Base-by-base conservation (phyloP, 495 filamentous ascomycete species). In the Staphylotrichum tortipilum region DNA sequence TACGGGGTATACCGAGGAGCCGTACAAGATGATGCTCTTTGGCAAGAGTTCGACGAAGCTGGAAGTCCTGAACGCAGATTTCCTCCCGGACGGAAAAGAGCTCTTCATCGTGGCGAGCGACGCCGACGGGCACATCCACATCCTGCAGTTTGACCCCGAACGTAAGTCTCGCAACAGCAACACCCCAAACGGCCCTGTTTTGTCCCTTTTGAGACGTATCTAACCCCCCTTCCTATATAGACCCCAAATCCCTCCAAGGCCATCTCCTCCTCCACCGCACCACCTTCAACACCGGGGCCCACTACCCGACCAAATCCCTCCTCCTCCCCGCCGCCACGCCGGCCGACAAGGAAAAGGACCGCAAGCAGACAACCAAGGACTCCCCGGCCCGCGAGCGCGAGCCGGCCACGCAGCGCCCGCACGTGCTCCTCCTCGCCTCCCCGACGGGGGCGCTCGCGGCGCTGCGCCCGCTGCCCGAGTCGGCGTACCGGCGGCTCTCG, bases 111-210 rank as follows among this genome's bases (percentile, higher is more conserved):
- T 95, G 7, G 83, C 87, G 31, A 82, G 84, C 17, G 90, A 96
- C 65, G 80, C 85, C 31, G 87, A 95, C 53, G 85, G 84, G 47
- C 85, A 88, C 60, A 65, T 99, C 31, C 88, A 95, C 60, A 73
- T 95, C 5, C 62, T 96, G 40, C 88, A 97, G 66, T 99, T 90
- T 61, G 89, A 97, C 62, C 94, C 92, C 9, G 94, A 98, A 55
- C 78, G 78, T 81, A 68, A 60, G 74, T 69, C n/a, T n/a, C n/a
- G n/a, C n/a, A n/a, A n/a, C n/a, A n/a, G n/a, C n/a, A n/a, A n/a
- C n/a, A n/a, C n/a, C n/a, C n/a, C n/a, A n/a, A n/a, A n/a, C n/a
- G n/a, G n/a, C n/a, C n/a, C n/a, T n/a, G n/a, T n/a, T n/a, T n/a
- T n/a, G n/a, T n/a, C n/a, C n/a, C n/a, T n/a, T n/a, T n/a, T n/a